These are phyloP conservation scores for Quercus robur DNA, from an alignment of 306 rosid genomes.

Conservation along the genomic window DNA sequence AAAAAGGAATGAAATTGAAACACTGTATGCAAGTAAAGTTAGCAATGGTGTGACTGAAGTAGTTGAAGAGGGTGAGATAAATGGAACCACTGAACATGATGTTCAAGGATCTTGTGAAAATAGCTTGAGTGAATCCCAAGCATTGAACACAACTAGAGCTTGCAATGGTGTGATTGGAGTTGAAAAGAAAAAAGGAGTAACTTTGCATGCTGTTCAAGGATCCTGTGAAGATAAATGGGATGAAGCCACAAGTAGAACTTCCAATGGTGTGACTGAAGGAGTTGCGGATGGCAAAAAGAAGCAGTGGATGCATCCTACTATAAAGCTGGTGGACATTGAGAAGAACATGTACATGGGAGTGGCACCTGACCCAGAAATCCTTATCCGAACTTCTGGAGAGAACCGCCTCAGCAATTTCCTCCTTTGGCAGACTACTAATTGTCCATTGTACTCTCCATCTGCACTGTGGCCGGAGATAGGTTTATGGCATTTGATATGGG, in stretches of 20 bases:
- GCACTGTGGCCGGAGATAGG: slow-evolving; percentile 86
- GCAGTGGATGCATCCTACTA: slow-evolving; percentile 24
- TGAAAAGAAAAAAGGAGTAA: slow-evolving; percentile 13
- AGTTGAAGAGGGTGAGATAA: slow-evolving; percentile 15
- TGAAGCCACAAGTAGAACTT: slow-evolving; percentile 23
- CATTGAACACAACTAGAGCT: background rate
- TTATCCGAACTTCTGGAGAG: slow-evolving; percentile 68
- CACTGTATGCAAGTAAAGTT: slow-evolving; percentile 13
- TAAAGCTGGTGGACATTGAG: slow-evolving; percentile 59
- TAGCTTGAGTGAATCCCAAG: slow-evolving; percentile 6
- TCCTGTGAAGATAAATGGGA: background rate
- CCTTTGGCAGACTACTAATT: slow-evolving; percentile 69
- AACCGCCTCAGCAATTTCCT: slow-evolving; percentile 73
- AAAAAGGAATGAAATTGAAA: slow-evolving; percentile 41
- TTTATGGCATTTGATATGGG: slow-evolving; percentile 60
- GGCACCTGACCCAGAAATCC: slow-evolving; percentile 72
- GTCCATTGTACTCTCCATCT: slow-evolving; percentile 61
- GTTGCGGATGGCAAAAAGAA: slow-evolving; percentile 15
- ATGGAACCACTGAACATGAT: slow-evolving; percentile 20
- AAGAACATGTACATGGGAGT: slow-evolving; percentile 69
- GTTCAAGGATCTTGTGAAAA: slow-evolving; percentile 25
- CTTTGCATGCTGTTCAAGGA: slow-evolving; percentile 8
- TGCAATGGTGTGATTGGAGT: slow-evolving; percentile 4
- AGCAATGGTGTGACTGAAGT: slow-evolving; percentile 26
- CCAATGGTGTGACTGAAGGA: slow-evolving; percentile 24